Percentiles rank a stretch among this genome's conserved stretches.
Evolutionary conservation across 1,284 basidiomycete genomes (phyloP).

Genomic region (Apiotrichum sp.): DNA sequence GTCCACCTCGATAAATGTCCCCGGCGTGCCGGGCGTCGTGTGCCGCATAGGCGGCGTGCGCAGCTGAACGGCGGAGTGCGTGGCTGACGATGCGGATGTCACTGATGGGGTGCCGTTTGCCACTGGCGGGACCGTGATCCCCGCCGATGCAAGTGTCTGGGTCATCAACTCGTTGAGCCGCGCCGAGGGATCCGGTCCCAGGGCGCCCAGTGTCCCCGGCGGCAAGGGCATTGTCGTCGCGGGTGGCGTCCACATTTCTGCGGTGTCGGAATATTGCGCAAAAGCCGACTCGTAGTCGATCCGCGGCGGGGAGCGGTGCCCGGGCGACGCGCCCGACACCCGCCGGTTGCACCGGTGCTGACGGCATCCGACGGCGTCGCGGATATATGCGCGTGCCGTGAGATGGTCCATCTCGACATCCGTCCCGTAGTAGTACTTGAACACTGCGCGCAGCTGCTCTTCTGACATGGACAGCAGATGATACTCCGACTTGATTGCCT

Average conservation of each 20-base stretch:
- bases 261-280: neutral
- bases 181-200: neutral
- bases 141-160: neutral
- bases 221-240: neutral
- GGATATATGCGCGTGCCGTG: neutral
- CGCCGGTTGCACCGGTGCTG: neutral
- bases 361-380: slow-evolving; percentile 1
- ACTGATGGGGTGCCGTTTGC: neutral
- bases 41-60: neutral
- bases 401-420: slow-evolving; percentile 1
- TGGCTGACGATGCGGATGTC: neutral
- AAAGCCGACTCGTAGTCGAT: neutral
- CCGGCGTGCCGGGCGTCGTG: neutral
- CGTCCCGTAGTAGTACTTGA: neutral
- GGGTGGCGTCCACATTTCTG: neutral
- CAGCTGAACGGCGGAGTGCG: neutral
- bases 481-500: neutral
- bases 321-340: neutral
- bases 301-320: neutral
- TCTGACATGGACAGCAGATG: neutral
- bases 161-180: neutral
- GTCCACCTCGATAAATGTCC: neutral
- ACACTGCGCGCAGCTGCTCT: neutral
- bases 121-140: neutral
- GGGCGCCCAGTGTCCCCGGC: neutral